These are phyloP conservation scores for Globisporangium cylindrosporum DNA, from an alignment of 352 stramenopile genomes.

Conservation along the genomic window DNA sequence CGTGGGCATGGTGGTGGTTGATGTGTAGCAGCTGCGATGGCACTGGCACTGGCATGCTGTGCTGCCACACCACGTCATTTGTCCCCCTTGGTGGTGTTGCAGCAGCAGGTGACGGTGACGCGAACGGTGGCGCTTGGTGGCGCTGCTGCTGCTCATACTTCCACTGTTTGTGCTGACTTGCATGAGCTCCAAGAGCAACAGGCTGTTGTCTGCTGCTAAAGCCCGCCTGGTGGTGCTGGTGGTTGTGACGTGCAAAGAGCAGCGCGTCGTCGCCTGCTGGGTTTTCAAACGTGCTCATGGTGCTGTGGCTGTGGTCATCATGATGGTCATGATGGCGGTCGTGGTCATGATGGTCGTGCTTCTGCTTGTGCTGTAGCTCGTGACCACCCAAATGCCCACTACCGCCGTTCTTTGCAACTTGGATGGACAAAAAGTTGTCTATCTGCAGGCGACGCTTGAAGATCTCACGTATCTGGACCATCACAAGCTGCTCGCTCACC, in stretches of 20 bases:
- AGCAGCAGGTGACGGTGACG: neutral
- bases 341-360: slow-evolving; percentile 20
- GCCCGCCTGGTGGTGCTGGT: neutral
- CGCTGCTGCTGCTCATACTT: neutral
- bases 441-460: slow-evolving; percentile 40
- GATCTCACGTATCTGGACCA: slow-evolving; percentile 45
- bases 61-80: slow-evolving; percentile 1
- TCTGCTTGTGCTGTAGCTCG: slow-evolving; percentile 10
- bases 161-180: slow-evolving; percentile 6
- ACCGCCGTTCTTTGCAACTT: slow-evolving; percentile 48
- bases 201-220: slow-evolving; percentile 13
- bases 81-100: neutral
- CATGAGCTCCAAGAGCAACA: neutral
- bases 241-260: slow-evolving; percentile 11
- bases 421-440: slow-evolving; percentile 56
- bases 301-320: slow-evolving; percentile 14
- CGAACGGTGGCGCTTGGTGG: neutral
- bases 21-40: neutral
- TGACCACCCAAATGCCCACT: slow-evolving; percentile 20
- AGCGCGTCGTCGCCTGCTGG: slow-evolving; percentile 51
- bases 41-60: neutral
- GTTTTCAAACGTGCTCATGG: slow-evolving; percentile 68
- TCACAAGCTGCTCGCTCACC: slow-evolving; percentile 53
- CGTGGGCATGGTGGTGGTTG: neutral
- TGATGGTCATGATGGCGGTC: slow-evolving; percentile 21